Evolutionary conservation across 2,329 filamentous ascomycete genomes (phyloP).

Genomic region (Moelleriella libera): DNA sequence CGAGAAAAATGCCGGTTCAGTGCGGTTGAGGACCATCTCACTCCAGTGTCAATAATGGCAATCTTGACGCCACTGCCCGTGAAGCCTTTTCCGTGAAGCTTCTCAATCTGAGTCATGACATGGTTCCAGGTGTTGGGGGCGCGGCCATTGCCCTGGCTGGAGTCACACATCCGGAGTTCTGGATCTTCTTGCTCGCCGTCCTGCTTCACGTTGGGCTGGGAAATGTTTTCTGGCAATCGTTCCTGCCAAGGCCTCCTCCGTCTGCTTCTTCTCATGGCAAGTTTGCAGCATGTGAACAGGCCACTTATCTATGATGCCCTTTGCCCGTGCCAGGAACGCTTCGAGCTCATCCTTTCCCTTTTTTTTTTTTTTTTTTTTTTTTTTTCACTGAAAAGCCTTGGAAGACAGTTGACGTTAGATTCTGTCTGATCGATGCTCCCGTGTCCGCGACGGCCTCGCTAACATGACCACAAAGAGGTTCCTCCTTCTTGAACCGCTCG

Average conservation of each 20-base stretch:
- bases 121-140: not conserved
- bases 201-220: not conserved
- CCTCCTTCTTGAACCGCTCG: conserved; percentile 98
- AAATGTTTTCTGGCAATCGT: not conserved
- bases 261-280: not conserved
- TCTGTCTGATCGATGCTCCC: not conserved
- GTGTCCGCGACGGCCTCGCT: not conserved
- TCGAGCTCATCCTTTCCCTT: not conserved
- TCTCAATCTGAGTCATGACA: not conserved
- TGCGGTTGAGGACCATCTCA: not conserved
- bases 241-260: not conserved
- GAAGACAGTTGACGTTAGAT: not conserved
- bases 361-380: not conserved
- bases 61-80: not conserved
- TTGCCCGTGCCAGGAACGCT: not conserved
- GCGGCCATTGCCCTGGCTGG: not conserved
- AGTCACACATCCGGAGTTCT: not conserved
- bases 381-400: not conserved
- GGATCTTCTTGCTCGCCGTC: not conserved
- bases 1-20: too few species aligned
- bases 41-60: not conserved
- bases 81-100: not conserved
- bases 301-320: not conserved
- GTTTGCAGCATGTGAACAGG: not conserved
- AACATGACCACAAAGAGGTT: too few species aligned